These are phyloP conservation scores for Cicer judaicum DNA, from an alignment of 306 rosid species.

Conservation along the genomic window DNA sequence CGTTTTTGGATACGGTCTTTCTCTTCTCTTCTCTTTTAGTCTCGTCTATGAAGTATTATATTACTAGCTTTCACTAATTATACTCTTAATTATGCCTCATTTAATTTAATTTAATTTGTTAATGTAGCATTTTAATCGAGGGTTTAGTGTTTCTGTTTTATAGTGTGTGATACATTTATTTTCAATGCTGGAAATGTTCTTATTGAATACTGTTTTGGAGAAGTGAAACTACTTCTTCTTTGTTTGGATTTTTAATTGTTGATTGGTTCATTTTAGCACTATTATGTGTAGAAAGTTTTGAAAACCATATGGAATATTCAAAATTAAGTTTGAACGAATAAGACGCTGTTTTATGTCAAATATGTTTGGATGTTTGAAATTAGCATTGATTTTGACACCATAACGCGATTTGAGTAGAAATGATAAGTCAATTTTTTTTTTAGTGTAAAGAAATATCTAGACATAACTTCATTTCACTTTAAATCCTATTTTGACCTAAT, in stretches of 20 bases:
- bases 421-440: neutral
- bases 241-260: constrained; percentile 18
- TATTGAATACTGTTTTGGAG: neutral
- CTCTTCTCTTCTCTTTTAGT: constrained; percentile 4
- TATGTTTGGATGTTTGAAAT: constrained; percentile 10
- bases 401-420: neutral
- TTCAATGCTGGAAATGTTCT: neutral
- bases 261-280: neutral
- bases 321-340: neutral
- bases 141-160: constrained; percentile 14
- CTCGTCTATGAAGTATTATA: neutral
- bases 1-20: constrained; percentile 84
- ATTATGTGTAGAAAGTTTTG: neutral
- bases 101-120: neutral
- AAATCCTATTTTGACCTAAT: neutral
- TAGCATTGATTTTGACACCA: neutral
- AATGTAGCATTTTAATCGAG: neutral
- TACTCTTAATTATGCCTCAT: neutral
- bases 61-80: neutral
- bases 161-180: neutral
- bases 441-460: neutral
- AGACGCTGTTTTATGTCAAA: neutral
- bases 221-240: constrained; percentile 25
- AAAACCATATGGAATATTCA: neutral
- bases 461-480: neutral